A percentile compares a stretch with the other conserved stretches of the same genome.
Evolutionary conservation across 2,329 filamentous ascomycete genomes (phyloP).

Genomic region (Teratosphaeria gauchensis): DNA sequence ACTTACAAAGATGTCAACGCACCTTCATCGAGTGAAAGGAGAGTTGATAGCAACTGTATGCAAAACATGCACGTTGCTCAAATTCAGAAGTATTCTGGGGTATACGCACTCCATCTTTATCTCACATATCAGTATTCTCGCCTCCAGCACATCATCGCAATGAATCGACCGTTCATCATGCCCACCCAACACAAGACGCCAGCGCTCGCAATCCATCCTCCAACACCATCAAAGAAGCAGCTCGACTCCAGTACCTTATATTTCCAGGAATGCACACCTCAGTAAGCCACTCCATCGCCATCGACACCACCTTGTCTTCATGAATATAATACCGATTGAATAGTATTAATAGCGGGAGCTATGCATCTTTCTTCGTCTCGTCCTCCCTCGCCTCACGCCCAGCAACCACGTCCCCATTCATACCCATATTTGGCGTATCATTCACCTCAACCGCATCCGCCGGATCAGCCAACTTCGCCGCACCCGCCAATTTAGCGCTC

Average conservation of each 20-base stretch:
- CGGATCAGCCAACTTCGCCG: background rate
- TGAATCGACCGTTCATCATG: background rate
- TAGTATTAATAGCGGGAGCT: background rate
- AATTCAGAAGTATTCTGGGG: background rate
- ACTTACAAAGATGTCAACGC: too few relatives aligned
- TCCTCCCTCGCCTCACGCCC: background rate
- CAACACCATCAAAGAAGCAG: background rate
- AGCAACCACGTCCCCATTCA: background rate
- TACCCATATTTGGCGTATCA: background rate
- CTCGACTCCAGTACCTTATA: background rate
- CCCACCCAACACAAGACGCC: background rate
- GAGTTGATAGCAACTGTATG: too few relatives aligned
- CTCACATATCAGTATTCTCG: too few relatives aligned
- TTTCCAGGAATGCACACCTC: background rate
- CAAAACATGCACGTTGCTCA: background rate
- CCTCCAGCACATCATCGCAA: background rate
- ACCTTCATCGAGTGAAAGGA: too few relatives aligned
- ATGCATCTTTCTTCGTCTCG: background rate
- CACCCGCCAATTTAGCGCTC: background rate
- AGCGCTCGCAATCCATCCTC: background rate
- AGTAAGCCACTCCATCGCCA: background rate
- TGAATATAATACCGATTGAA: background rate
- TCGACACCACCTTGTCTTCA: background rate
- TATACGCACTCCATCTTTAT: background rate
- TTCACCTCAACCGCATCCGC: background rate